These are phyloP conservation scores for Penicillium brasilianum DNA, from an alignment of 2,329 filamentous ascomycete genomes.

Conservation along the genomic window DNA sequence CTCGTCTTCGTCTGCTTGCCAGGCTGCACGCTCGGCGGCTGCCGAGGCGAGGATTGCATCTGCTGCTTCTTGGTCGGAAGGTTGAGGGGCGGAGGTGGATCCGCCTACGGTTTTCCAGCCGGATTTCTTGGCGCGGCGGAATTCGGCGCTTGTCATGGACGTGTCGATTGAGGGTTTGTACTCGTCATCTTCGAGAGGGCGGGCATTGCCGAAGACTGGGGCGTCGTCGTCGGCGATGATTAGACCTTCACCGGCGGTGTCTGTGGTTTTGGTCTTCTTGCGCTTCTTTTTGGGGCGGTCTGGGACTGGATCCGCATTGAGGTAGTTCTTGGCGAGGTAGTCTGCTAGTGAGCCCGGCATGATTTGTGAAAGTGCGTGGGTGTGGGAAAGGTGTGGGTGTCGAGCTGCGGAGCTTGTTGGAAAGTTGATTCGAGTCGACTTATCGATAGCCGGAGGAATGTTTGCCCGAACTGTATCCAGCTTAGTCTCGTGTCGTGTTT, in stretches of 20 bases:
- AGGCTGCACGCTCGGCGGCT: constrained; percentile 67
- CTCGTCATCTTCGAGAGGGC: constrained; percentile 42
- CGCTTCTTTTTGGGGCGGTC: constrained; percentile 62
- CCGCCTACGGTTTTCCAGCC: constrained; percentile 75
- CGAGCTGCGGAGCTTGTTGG: constrained; percentile 3
- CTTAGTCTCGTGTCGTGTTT: constrained; percentile 9
- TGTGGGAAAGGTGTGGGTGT: not conserved
- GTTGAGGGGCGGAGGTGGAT: constrained; percentile 18
- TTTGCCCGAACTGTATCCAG: constrained; percentile 29
- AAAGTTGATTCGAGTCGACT: constrained; percentile 17
- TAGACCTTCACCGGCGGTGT: constrained; percentile 47
- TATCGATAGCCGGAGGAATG: constrained; percentile 32
- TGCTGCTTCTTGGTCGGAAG: constrained; percentile 65
- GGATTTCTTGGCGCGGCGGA: constrained; percentile 77
- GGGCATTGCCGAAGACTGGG: constrained; percentile 40
- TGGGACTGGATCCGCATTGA: constrained; percentile 64
- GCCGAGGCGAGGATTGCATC: constrained; percentile 78
- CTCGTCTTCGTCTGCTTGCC: constrained; percentile 56
- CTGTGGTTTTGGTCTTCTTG: constrained; percentile 57
- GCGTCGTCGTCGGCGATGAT: constrained; percentile 51
- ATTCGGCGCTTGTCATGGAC: constrained; percentile 50
- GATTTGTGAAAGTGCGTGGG: not conserved
- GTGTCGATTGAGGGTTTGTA: constrained; percentile 41
- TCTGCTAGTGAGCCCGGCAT: constrained; percentile 64
- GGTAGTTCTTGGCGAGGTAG: constrained; percentile 91